Conservation (phyloP, 345 rosid genomes). For the Nephelium lappaceum region DNA sequence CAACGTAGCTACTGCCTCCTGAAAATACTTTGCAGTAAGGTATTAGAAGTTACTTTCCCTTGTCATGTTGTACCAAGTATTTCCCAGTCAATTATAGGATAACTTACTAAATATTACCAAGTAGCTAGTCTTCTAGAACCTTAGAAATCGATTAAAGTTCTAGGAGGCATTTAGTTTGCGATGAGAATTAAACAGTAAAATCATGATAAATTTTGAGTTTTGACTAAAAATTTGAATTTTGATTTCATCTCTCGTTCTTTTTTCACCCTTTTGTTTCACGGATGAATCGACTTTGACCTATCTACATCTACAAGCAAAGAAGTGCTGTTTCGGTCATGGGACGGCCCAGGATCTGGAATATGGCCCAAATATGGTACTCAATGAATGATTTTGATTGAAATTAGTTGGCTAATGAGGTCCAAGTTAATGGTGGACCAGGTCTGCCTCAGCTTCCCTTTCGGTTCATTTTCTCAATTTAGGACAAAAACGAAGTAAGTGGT, state of each 20-base stretch:
- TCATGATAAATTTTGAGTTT: not conserved
- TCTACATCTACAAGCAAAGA: no score
- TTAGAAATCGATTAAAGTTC: not conserved
- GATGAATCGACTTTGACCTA: not conserved
- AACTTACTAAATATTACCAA: no score
- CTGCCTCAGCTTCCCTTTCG: not conserved
- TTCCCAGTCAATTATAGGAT: no score
- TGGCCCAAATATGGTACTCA: not conserved
- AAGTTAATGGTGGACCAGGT: not conserved
- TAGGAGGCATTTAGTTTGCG: not conserved
- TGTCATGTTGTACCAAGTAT: not conserved
- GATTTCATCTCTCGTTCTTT: no score
- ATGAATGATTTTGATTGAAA: not conserved
- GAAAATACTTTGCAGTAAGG: not conserved
- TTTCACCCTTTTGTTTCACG: no score
- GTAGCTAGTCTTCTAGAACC: not conserved
- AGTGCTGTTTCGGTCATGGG: no score
- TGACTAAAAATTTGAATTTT: no score
- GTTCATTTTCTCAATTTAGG: not conserved
- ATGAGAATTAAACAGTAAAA: no score
- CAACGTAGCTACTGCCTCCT: no score
- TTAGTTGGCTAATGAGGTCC: not conserved
- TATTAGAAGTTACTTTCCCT: not conserved
- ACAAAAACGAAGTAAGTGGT: not conserved
- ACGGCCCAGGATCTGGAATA: not conserved